Conservation (phyloP, 164 flowering plant species). For the Annona cherimola region DNA sequence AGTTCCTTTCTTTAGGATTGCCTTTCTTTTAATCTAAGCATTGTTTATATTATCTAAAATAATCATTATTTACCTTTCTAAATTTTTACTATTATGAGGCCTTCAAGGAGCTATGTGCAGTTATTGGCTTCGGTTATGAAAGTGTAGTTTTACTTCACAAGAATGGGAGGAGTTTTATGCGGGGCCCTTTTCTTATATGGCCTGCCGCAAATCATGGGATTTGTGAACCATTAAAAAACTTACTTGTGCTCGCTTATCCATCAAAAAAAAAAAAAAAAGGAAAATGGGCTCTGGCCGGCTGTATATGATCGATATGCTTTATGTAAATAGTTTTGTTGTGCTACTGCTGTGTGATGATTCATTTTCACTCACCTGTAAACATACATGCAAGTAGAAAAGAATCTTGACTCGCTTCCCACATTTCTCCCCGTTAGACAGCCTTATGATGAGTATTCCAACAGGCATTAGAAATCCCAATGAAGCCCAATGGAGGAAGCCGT, state of each 20-base stretch:
- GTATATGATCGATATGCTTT: no score
- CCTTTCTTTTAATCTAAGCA: conserved; percentile 24
- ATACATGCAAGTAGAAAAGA: conserved; percentile 58
- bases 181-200: no score
- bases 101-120: background rate
- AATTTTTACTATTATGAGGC: background rate
- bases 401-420: conserved; percentile 35
- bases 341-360: no score
- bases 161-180: no score
- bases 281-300: no score
- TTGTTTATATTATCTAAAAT: conserved; percentile 12
- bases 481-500: conserved; percentile 68
- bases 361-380: conserved; percentile 50
- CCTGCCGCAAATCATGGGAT: no score
- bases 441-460: conserved; percentile 57
- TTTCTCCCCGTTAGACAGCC: conserved; percentile 45
- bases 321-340: no score
- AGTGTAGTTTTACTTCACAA: background rate
- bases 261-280: no score
- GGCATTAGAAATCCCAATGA: conserved; percentile 88
- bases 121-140: background rate
- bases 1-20: background rate
- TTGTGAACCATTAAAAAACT: no score
- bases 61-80: background rate
- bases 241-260: no score